These are phyloP conservation scores for Macrolepiota fuliginosa DNA, from an alignment of 768 basidiomycete species.

Conservation along the genomic window DNA sequence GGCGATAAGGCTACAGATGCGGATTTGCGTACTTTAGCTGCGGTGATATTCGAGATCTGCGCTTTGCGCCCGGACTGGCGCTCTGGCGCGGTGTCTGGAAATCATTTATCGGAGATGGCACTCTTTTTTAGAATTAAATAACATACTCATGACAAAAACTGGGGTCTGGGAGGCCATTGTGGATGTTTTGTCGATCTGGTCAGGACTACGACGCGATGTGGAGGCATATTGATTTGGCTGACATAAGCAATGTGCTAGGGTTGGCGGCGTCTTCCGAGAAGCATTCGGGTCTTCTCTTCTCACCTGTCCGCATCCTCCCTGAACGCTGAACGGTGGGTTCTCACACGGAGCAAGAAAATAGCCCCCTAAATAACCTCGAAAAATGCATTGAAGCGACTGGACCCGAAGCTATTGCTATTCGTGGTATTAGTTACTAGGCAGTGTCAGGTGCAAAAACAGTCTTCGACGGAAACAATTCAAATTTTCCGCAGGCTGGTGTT, in stretches of 20 bases:
- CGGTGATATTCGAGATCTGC: conserved; percentile 94
- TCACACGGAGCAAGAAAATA: not conserved
- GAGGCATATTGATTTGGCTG: conserved; percentile 4
- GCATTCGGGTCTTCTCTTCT: not conserved
- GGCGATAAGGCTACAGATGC: not conserved
- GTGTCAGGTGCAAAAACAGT: not conserved
- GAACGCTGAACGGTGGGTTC: not conserved
- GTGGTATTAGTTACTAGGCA: not conserved
- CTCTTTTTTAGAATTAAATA: not conserved
- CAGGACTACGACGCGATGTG: not conserved
- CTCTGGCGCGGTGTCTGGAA: conserved; percentile 86
- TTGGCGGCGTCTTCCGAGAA: not conserved
- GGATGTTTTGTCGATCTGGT: conserved; percentile 2
- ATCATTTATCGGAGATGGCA: not conserved
- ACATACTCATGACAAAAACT: conserved; percentile 80
- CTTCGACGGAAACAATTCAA: not conserved
- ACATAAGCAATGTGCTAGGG: not conserved
- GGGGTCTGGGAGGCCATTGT: conserved; percentile 62
- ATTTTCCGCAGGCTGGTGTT: not conserved
- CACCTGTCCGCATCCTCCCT: not conserved
- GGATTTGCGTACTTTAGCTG: conserved; percentile 75
- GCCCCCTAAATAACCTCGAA: too few species aligned
- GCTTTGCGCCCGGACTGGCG: conserved; percentile 94
- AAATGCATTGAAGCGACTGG: too few species aligned
- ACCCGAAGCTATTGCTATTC: too few species aligned